Percentiles rank a stretch among this genome's conserved stretches.
These are phyloP conservation scores for Fusarium sp. DNA, from an alignment of 2,329 filamentous ascomycete genomes.

Conservation along the genomic window DNA sequence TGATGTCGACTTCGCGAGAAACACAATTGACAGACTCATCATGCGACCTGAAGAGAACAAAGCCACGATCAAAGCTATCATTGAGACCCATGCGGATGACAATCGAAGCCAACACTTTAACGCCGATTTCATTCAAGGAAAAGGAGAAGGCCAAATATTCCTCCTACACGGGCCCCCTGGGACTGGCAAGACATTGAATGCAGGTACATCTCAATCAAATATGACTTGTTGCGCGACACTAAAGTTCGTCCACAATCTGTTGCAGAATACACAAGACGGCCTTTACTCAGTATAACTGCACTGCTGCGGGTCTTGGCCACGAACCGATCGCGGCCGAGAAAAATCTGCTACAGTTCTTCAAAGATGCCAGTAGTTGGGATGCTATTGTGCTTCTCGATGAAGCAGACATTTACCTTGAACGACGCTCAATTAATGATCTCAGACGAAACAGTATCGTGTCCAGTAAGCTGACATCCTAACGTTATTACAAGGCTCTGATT, in stretches of 20 bases:
- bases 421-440: too few relatives aligned
- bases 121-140: background rate
- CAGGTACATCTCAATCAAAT: background rate
- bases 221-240: background rate
- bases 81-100: too few relatives aligned
- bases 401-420: slow-evolving; percentile 1
- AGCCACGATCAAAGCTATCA: too few relatives aligned
- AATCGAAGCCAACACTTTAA: too few relatives aligned
- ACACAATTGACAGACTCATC: too few relatives aligned
- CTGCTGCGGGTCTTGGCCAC: background rate
- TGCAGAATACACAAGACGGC: background rate
- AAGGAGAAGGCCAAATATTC: background rate
- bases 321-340: background rate
- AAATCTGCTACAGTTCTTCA: background rate
- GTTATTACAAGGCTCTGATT: too few relatives aligned
- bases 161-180: background rate
- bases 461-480: too few relatives aligned
- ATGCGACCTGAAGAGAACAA: too few relatives aligned
- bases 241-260: background rate
- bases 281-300: background rate
- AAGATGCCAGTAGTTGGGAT: background rate
- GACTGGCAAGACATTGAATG: background rate
- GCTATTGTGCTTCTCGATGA: background rate
- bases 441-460: too few relatives aligned
- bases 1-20: too few relatives aligned